Base-by-base conservation (phyloP, 805 yeast genomes). In the Metschnikowia dekortorum region DNA sequence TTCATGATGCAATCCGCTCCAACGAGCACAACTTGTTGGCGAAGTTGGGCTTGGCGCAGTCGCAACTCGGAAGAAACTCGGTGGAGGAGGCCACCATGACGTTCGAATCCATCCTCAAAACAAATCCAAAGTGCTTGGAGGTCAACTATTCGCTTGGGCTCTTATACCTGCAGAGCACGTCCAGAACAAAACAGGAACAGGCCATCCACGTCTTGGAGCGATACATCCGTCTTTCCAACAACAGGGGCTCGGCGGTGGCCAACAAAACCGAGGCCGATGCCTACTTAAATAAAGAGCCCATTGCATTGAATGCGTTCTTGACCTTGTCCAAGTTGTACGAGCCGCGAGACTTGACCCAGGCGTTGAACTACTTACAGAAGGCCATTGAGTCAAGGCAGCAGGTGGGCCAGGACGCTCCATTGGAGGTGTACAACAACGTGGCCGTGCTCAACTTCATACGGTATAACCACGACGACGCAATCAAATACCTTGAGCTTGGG, bases 21-120 rank as follows among this genome's bases (percentile, higher is more conserved):
- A 82, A 86, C 61, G 87, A 83, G 36, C 74, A 70, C 44, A 87
- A 87, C 58, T 61, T 84, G 3, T 75, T 86, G 18, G 84, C 97
- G 0, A 82, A 82, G 56, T 72, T 91, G 49, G 98, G 97, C 31
- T 77, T 87, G 51, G 96, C 95, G 1, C 95, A 89, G 65, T 79
- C 96, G 2, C 90, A 89, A 62, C 79, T 85, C 48, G 76, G 82
- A 47, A 84, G 91, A 63, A 84, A 84, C 43, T 80, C 86, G 38
- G 63, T 80, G 9, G 90, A 88, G 59, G 97, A 91, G 63, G 94
- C 98, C 10, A 81, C 86, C 56, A 77, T 91, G 55, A 83, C 96
- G 0, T 87, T 89, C 61, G 98, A 92, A 63, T 80, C 81, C 41
- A 73, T 89, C 41, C 76, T 84, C 50, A 82, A 84, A 57, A 71